Base-by-base conservation (phyloP, 352 stramenopile species). In the Phytophthora sp. region DNA sequence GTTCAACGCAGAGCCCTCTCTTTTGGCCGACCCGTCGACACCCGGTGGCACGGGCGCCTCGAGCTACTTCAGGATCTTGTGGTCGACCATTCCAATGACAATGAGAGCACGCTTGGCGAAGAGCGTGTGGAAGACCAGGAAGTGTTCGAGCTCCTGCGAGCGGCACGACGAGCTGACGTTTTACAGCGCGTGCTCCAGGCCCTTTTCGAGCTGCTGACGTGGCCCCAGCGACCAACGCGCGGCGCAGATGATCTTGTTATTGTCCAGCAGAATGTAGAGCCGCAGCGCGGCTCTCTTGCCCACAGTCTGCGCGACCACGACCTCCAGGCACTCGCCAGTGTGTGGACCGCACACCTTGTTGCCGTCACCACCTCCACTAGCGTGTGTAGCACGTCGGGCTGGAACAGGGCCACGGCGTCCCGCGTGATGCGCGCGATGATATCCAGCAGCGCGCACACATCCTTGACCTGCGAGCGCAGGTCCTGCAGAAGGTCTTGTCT, bases 271-370 rank as follows among this genome's bases (percentile, higher is more conserved):
- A 52, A 80, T 85, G 45, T 93, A 82, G n/a, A 86, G 75, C 46
- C 82, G 76, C 60, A n/a, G n/a, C n/a, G n/a, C n/a, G 38, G 82
- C 63, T 42, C 86, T 83, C 56, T 91, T 91, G 39, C 90, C 78
- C 45, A 91, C 79, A 20, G 81, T 88, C 62, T 81, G 74, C 46
- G 71, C 63, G 26, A 90, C 75, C 26, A 93, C 63, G 15, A 80
- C 58, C 44, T 94, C 82, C 13, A 92, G 63, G 71, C 84, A 92
- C 56, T 93, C 86, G 46, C 74, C 69, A 60, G 84, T 93, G 71
- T 94, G 93, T 23, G 81, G 59, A 41, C 77, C 84, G 56, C 86
- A 94, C 2, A 94, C 84, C 57, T 91, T 91, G 69, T 94, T 94
- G 24, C 86, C 86, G 20, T 82, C 82, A 39, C 86, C 62, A 94